Percentiles rank a stretch among this genome's conserved stretches.
phyloP scores from a whole-genome alignment of 1,284 basidiomycete species.

The Cutaneotrichosporon sp. region DNA sequence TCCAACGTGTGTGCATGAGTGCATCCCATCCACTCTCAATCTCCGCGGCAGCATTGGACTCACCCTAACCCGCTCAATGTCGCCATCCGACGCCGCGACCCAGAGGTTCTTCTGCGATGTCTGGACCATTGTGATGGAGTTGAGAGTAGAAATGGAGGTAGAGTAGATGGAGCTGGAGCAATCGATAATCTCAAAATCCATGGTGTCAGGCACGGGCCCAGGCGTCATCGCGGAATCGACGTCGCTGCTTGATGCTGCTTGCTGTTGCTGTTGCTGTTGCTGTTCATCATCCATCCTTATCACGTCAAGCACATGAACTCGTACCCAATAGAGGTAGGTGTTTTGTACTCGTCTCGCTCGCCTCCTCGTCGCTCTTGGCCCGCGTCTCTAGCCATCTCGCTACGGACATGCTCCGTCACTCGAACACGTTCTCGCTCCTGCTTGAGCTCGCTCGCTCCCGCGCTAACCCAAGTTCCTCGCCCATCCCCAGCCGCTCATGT shows the following conservation, averaged over 20 bases:
- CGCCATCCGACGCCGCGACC: conserved; percentile 86
- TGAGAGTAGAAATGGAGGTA: background rate
- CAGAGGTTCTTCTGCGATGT: conserved; percentile 69
- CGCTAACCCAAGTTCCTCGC: conserved; percentile 58
- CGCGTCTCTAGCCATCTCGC: too few relatives aligned
- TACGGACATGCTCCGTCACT: background rate
- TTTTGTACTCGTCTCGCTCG: too few relatives aligned
- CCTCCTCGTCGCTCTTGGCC: background rate
- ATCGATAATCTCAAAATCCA: conserved; percentile 10
- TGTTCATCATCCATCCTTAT: background rate
- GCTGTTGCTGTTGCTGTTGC: background rate
- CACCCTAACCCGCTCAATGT: conserved; percentile 58
- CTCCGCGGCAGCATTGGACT: conserved; percentile 12
- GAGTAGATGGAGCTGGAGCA: too few relatives aligned
- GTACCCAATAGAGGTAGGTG: conserved; percentile 71
- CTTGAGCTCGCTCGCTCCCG: background rate
- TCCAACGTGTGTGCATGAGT: too few relatives aligned
- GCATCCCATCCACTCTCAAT: too few relatives aligned
- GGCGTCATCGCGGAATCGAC: background rate
- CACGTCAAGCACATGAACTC: conserved; percentile 68
- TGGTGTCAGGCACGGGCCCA: conserved; percentile 12
- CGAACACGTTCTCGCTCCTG: background rate
- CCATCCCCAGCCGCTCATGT: conserved; percentile 87
- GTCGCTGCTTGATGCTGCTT: too few relatives aligned
- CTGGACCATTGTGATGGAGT: conserved; percentile 10